Conservation (phyloP, 495 filamentous ascomycete species). For the Aspergillus baeticus region DNA sequence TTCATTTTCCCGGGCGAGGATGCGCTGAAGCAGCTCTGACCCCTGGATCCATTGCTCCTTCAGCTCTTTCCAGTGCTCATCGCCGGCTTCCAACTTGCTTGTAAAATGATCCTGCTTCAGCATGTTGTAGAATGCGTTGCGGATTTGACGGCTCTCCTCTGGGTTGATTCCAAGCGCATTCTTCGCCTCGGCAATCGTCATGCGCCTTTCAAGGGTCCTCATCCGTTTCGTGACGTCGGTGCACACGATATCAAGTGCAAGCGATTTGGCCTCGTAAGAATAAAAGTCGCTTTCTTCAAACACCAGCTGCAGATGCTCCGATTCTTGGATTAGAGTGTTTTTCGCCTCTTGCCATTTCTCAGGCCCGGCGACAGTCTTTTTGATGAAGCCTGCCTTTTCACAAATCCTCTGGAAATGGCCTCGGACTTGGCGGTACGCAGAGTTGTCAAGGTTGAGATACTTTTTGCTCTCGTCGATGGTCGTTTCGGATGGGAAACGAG, state of each 20-base stretch:
- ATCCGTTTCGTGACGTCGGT: constrained; percentile 81
- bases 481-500: constrained; percentile 77
- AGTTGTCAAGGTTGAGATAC: constrained; percentile 62
- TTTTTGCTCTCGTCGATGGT: constrained; percentile 77
- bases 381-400: constrained; percentile 60
- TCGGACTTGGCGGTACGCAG: constrained; percentile 61
- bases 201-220: constrained; percentile 57
- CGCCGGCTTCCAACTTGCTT: constrained; percentile 69
- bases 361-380: constrained; percentile 70
- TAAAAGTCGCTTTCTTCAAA: constrained; percentile 58
- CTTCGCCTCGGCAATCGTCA: constrained; percentile 74
- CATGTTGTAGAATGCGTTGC: constrained; percentile 64
- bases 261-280: constrained; percentile 53
- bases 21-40: constrained; percentile 54
- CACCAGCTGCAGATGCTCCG: constrained; percentile 62
- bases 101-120: constrained; percentile 69
- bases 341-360: constrained; percentile 74
- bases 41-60: constrained; percentile 66
- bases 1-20: constrained; percentile 52
- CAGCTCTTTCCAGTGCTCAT: constrained; percentile 69
- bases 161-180: constrained; percentile 71
- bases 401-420: constrained; percentile 70
- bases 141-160: constrained; percentile 62
- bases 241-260: constrained; percentile 75
- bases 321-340: constrained; percentile 64